phyloP scores from a whole-genome alignment of 2,329 filamentous ascomycete species.

The Exserohilum rostratum region DNA sequence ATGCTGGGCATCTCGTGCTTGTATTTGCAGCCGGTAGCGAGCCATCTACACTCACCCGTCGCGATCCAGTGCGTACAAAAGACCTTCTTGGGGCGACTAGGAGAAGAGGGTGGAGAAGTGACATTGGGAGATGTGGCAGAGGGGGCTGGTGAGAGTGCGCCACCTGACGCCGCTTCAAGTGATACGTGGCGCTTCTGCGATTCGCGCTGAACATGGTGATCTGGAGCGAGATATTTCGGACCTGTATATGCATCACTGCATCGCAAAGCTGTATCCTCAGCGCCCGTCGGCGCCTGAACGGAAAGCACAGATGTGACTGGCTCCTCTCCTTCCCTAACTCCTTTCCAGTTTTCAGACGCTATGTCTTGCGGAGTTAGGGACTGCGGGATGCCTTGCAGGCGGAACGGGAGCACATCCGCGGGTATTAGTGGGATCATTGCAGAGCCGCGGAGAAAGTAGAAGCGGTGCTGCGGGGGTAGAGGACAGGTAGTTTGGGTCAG shows the following conservation, averaged over 20 bases:
- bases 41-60: slow-evolving; percentile 82
- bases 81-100: slow-evolving; percentile 63
- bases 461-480: slow-evolving; percentile 31
- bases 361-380: not conserved
- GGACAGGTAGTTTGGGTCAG: not conserved
- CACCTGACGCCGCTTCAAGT: no score
- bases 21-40: slow-evolving; percentile 83
- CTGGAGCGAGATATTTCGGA: slow-evolving; percentile 24
- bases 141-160: no score
- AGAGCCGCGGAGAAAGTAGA: slow-evolving; percentile 48
- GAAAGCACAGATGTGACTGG: no score
- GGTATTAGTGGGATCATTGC: slow-evolving; percentile 50
- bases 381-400: slow-evolving; percentile 47
- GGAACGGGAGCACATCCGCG: slow-evolving; percentile 52
- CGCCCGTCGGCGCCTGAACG: no score
- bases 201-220: slow-evolving; percentile 20
- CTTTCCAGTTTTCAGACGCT: no score
- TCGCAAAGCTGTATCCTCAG: not conserved
- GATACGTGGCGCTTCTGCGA: no score
- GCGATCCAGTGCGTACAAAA: slow-evolving; percentile 93
- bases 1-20: slow-evolving; percentile 89
- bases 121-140: no score
- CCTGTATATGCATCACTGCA: not conserved
- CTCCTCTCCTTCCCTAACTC: not conserved
- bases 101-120: slow-evolving; percentile 5